Base-by-base conservation (phyloP, 169 alveolate species). In the Hammondia hammondi region DNA sequence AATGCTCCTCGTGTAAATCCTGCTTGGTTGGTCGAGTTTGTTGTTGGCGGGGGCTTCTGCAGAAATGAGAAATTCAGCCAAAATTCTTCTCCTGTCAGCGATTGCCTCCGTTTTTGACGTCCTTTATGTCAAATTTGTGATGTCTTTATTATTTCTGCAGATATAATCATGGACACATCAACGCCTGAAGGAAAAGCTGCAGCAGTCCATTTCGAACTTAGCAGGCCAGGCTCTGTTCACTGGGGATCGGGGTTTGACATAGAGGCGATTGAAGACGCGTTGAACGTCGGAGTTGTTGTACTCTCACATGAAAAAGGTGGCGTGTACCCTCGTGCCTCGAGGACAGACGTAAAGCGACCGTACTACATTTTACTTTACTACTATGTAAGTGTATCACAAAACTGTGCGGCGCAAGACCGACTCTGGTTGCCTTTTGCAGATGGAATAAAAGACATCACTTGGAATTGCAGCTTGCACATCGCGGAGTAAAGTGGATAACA, bases 211-310 rank as follows among this genome's bases (percentile, higher is more conserved):
- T 48, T 39, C 73, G 94, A 90, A 39, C 67, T 90, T 46, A 45
- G 88, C 46, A 35, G 72, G 48, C 94, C 94, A 14, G 94, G 94
- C 12, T 35, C 81, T 71, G 39, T 37, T 37, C 94, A 90, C 88
- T 90, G 94, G 94, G 94, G 94, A 10, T 21, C 94, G 0, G 87
- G 94, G 87, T 52, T 52, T 17, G 94, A 90, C 37, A 12, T 90
- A 19, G 67, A 82, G 12, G 94, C 81, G 37, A 45, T 90, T 39
- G 94, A 90, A 72, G 77, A 72, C 46, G 94, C 73, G 12, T 52
- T 90, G 72, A 81, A 90, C 48, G 57, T 90, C n/a, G 88, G 88
- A 4, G 45, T 90, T 39, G 32, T 90, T 7, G 88, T 90, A 21
- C 35, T 90, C 45, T 71, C 67, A 24, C 81, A 70, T 43, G 71